A percentile compares a stretch with the other conserved stretches of the same genome.
Conservation (phyloP, 2,329 filamentous ascomycete species). For the Clarireedia monteithiana region DNA sequence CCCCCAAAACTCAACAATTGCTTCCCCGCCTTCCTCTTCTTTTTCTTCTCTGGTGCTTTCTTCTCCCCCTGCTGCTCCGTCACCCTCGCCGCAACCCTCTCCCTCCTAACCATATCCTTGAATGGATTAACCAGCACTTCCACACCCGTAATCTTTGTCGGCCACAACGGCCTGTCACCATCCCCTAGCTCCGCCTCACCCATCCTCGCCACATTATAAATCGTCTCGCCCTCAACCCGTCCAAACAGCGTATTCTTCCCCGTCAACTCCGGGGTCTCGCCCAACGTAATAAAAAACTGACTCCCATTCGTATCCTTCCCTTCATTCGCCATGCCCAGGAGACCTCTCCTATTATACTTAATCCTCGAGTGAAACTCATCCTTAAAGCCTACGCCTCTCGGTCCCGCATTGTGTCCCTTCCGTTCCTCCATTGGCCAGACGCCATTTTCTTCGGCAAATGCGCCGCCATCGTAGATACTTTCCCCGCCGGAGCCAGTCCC, state of each 20-base stretch:
- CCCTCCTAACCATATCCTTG: slow-evolving; percentile 67
- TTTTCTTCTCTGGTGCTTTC: slow-evolving; percentile 42
- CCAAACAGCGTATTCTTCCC: slow-evolving; percentile 93
- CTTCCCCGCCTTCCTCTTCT: slow-evolving; percentile 69
- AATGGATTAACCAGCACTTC: slow-evolving; percentile 80
- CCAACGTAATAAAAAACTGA: slow-evolving; percentile 95
- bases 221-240: slow-evolving; percentile 83
- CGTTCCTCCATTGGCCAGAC: slow-evolving; percentile 54
- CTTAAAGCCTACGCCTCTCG: slow-evolving; percentile 52
- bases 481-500: slow-evolving; percentile 88
- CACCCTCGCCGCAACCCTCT: slow-evolving; percentile 45
- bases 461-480: slow-evolving; percentile 82
- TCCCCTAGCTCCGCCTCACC: slow-evolving; percentile 79
- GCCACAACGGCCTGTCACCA: slow-evolving; percentile 78
- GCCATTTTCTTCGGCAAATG: slow-evolving; percentile 40
- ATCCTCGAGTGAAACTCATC: slow-evolving; percentile 91
- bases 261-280: slow-evolving; percentile 74
- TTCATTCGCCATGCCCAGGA: slow-evolving; percentile 95
- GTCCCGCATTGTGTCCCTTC: slow-evolving; percentile 52
- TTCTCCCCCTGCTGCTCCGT: slow-evolving; percentile 38
- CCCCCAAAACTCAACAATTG: slow-evolving; percentile 71
- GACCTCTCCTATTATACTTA: slow-evolving; percentile 83
- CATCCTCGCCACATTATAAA: slow-evolving; percentile 93
- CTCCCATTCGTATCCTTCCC: slow-evolving; percentile 78
- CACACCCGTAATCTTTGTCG: slow-evolving; percentile 65